Evolutionary conservation across 352 stramenopile species (phyloP), one percentile per base, ranked within the genome.

Genomic region (Phytophthora nicotianae): DNA sequence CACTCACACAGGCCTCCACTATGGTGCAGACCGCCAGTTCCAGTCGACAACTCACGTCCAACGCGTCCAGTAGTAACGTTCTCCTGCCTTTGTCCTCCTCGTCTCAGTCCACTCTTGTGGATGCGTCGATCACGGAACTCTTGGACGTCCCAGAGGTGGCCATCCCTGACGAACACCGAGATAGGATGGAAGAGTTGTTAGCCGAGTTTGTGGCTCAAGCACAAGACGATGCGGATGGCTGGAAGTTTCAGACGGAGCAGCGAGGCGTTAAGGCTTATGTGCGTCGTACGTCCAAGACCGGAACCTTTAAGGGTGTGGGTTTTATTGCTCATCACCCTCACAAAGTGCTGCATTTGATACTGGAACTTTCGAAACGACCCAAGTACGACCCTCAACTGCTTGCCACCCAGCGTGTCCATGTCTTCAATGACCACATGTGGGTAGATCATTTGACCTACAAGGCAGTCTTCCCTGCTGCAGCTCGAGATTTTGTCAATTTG

Each of bases 391-490:
- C 79, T 41, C 83, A 89, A 57, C 45, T 89, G 29, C 59, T 88
- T 38, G 51, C 72, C 6, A 74, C 74, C 23, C 66, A 79, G 27
- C 81, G 81, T 20, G 62, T 81, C 21, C 58, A 81, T 23, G 75
- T 89, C n/a, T 88, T 81, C 35, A 73, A 90, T 41, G 70, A 84
- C 51, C 81, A 92, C 70, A 87, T 77, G 51, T 90, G 83, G 60
- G 74, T 92, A 45, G 81, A 92, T 52, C 77, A 90, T 58, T 67
- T 90, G 40, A 79, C 70, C 13, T 88, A 83, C 74, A 90, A 90
- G 66, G 67, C 77, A 1, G 68, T 88, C 29, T 90, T 92, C 59
- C 83, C 83, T 5, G 64, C 72, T 3, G 62, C 74, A 14, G 58
- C 72, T 16, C 76, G 77, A 26, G 79, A 90, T 29, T 90, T 88